phyloP scores from a whole-genome alignment of 2,329 filamentous ascomycete species.

The Colletotrichum higginsianum region DNA sequence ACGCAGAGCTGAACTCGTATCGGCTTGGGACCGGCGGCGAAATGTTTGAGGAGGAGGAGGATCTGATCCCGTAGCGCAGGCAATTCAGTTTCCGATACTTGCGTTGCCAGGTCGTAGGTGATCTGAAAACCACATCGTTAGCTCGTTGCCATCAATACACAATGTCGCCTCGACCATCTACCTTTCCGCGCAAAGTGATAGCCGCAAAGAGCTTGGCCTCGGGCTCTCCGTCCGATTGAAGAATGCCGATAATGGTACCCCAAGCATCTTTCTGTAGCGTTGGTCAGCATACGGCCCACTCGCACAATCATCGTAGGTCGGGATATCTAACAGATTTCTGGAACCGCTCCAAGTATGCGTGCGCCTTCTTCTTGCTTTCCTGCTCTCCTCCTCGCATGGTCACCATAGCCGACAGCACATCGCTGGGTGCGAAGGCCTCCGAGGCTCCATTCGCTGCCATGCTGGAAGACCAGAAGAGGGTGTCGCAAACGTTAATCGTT shows the following conservation, averaged over 20 bases:
- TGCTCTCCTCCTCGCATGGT: slow-evolving; percentile 92
- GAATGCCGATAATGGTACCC: slow-evolving; percentile 87
- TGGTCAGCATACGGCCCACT: slow-evolving; percentile 7
- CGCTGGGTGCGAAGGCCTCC: slow-evolving; percentile 80
- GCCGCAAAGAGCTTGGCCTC: slow-evolving; percentile 96
- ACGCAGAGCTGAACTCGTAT: slow-evolving; percentile 95
- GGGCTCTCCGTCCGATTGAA: slow-evolving; percentile 84
- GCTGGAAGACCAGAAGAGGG: slow-evolving; percentile 43
- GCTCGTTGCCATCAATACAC: slow-evolving; percentile 32
- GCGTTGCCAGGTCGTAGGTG: slow-evolving; percentile 90
- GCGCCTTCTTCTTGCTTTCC: slow-evolving; percentile 88
- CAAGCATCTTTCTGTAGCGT: slow-evolving; percentile 85
- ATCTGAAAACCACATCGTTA: slow-evolving; percentile 72
- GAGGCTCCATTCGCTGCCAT: slow-evolving; percentile 79
- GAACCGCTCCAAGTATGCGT: slow-evolving; percentile 92
- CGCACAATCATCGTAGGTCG: slow-evolving; percentile 27
- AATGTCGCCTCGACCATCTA: slow-evolving; percentile 58
- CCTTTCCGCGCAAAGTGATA: slow-evolving; percentile 98
- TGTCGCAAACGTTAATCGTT: slow-evolving; percentile 12
- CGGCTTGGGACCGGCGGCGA: slow-evolving; percentile 84
- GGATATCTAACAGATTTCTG: slow-evolving; percentile 90
- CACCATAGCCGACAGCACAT: slow-evolving; percentile 87
- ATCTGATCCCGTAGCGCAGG: slow-evolving; percentile 86
- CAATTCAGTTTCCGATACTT: slow-evolving; percentile 84
- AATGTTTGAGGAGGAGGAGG: slow-evolving; percentile 84